Percentiles rank a stretch among this genome's conserved stretches.
Evolutionary conservation across 129 eudicot species (phyloP).

Genomic region (Tagetes erecta): DNA sequence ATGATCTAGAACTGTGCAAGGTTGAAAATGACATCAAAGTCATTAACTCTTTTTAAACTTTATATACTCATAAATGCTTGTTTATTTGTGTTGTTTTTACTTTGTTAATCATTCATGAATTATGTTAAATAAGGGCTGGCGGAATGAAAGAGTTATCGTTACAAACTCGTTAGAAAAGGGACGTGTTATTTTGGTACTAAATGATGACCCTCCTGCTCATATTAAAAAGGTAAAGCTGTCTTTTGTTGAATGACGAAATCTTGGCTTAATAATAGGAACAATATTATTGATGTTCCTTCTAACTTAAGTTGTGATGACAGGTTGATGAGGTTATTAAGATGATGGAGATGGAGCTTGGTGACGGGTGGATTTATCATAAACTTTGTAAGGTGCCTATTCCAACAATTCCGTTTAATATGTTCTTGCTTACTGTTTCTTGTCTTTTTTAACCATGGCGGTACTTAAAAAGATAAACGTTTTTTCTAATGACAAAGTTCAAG

Average conservation of each 20-base stretch:
- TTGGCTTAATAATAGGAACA: not conserved
- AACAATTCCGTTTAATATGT: not conserved
- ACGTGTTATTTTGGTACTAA: constrained; percentile 59
- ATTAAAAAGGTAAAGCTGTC: constrained; percentile 53
- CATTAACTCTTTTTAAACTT: too few species aligned
- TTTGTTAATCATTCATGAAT: constrained; percentile 19
- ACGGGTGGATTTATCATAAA: constrained; percentile 76
- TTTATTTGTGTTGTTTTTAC: not conserved
- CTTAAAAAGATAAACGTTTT: not conserved
- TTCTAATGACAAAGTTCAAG: not conserved
- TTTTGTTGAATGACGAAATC: constrained; percentile 5
- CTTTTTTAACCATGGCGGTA: too few species aligned
- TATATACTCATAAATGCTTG: too few species aligned
- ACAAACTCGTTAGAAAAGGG: constrained; percentile 43
- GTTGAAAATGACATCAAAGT: too few species aligned
- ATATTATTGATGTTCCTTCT: not conserved
- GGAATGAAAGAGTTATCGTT: constrained; percentile 56
- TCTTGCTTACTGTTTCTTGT: not conserved
- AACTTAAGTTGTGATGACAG: constrained; percentile 35
- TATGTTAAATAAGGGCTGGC: constrained; percentile 62
- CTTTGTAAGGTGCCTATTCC: constrained; percentile 57
- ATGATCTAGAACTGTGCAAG: not conserved
- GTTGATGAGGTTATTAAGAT: constrained; percentile 74
- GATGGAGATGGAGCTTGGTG: constrained; percentile 95
- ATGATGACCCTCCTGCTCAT: constrained; percentile 71